These are phyloP conservation scores for Fusarium agapanthi DNA, from an alignment of 2,329 filamentous ascomycete species.

Conservation along the genomic window DNA sequence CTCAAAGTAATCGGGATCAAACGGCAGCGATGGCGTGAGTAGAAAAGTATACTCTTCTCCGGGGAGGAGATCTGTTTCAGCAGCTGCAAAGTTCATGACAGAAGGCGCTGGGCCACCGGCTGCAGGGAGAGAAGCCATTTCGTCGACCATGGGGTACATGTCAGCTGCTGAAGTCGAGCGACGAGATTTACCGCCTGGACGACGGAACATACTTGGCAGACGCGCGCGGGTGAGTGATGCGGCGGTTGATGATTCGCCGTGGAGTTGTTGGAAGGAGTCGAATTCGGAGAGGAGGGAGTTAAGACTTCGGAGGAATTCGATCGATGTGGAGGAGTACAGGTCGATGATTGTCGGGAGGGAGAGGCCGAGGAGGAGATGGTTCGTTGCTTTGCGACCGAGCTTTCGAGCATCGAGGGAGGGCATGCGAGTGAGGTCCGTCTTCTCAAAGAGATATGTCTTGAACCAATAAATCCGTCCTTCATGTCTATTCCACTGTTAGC, in stretches of 20 bases:
- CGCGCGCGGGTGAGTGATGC: conserved; percentile 79
- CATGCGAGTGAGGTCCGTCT: conserved; percentile 79
- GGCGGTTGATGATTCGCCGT: conserved; percentile 78
- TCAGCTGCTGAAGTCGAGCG: conserved; percentile 61
- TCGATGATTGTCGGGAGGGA: conserved; percentile 91
- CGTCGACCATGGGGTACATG: conserved; percentile 47
- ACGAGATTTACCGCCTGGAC: conserved; percentile 67
- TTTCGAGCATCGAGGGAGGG: conserved; percentile 87
- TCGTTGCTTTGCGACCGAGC: conserved; percentile 88
- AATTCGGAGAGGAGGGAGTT: conserved; percentile 90
- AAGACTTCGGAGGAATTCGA: conserved; percentile 87
- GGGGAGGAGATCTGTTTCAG: conserved; percentile 72
- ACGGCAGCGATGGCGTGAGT: conserved; percentile 90
- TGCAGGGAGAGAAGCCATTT: conserved; percentile 40
- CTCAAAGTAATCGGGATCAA: conserved; percentile 96
- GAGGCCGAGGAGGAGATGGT: conserved; percentile 91
- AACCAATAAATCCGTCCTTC: conserved; percentile 98
- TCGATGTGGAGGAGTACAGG: conserved; percentile 78
- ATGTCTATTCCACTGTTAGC: conserved; percentile 64
- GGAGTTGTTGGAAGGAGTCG: conserved; percentile 89
- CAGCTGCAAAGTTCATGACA: conserved; percentile 66
- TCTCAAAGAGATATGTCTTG: conserved; percentile 93
- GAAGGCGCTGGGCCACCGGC: conserved; percentile 48
- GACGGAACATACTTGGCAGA: conserved; percentile 84
- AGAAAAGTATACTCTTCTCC: conserved; percentile 90